Evolutionary conservation across 1,284 basidiomycete genomes (phyloP).

Genomic region (Sanguinoderma infundibulare): DNA sequence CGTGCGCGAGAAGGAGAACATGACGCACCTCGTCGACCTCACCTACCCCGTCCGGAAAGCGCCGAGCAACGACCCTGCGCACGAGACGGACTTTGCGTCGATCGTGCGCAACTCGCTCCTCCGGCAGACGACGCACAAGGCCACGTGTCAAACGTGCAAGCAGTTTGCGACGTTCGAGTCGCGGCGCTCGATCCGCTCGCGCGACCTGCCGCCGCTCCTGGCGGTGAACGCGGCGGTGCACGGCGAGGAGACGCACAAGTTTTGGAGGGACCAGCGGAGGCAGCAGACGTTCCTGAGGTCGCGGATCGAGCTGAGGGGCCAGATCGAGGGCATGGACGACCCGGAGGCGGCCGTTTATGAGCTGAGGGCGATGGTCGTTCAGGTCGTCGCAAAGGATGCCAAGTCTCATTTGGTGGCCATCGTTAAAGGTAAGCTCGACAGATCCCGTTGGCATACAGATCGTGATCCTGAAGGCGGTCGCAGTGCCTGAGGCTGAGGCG

Average conservation of each 20-base stretch:
- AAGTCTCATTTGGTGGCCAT: constrained; percentile 90
- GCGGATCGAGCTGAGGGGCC: constrained; percentile 56
- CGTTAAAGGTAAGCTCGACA: constrained; percentile 65
- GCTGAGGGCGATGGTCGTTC: constrained; percentile 81
- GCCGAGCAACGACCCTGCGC: constrained; percentile 53
- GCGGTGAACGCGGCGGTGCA: constrained; percentile 87
- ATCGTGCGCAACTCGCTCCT: constrained; percentile 81
- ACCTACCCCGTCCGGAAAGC: constrained; percentile 83
- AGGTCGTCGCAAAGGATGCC: constrained; percentile 80
- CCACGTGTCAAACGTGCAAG: constrained; percentile 86
- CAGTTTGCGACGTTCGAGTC: constrained; percentile 77
- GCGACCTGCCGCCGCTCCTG: constrained; percentile 84
- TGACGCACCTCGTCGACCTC: constrained; percentile 86
- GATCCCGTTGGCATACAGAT: not conserved
- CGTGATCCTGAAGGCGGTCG: not conserved
- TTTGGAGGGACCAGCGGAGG: constrained; percentile 78
- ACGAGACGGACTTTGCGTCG: constrained; percentile 65
- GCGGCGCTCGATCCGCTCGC: constrained; percentile 68
- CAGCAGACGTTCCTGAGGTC: constrained; percentile 60
- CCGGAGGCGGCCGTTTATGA: constrained; percentile 66
- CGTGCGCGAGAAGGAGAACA: constrained; percentile 71
- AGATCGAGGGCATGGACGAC: constrained; percentile 64
- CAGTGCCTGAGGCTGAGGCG: constrained; percentile 71
- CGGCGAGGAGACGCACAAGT: constrained; percentile 74
- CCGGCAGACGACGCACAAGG: constrained; percentile 84